Percentiles rank a stretch among this genome's conserved stretches.
These are phyloP conservation scores for Amphicarpaea edgeworthii DNA, from an alignment of 306 rosid species.

Conservation along the genomic window DNA sequence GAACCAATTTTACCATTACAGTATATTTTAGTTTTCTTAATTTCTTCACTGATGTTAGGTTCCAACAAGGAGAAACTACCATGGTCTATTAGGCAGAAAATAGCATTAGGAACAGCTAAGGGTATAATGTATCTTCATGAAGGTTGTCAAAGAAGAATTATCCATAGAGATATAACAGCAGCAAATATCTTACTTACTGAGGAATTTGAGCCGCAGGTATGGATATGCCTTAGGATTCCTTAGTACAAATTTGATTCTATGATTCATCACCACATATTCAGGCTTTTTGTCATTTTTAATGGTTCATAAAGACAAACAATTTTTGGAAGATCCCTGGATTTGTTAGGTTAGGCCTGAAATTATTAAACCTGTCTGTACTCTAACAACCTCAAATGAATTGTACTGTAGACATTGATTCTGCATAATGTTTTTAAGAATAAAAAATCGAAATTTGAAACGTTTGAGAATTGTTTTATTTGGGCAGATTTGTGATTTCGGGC, in stretches of 20 bases:
- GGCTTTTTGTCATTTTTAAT: constrained; percentile 13
- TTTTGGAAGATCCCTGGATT: constrained; percentile 23
- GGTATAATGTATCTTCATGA: constrained; percentile 86
- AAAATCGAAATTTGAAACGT: not conserved
- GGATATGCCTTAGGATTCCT: constrained; percentile 32
- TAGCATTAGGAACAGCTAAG: constrained; percentile 74
- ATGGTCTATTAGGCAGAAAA: constrained; percentile 73
- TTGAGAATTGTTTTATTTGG: not conserved
- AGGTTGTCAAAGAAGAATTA: constrained; percentile 85
- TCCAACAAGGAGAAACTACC: constrained; percentile 68
- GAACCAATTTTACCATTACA: not conserved
- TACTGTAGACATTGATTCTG: not conserved
- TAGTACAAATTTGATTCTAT: not conserved
- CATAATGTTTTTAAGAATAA: not conserved
- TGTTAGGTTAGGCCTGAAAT: constrained; percentile 19
- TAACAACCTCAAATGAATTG: not conserved
- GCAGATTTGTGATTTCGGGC: constrained; percentile 92
- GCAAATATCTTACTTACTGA: constrained; percentile 83
- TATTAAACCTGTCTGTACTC: not conserved
- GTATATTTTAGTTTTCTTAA: not conserved
- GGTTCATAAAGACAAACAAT: constrained; percentile 5
- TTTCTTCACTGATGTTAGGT: constrained; percentile 50
- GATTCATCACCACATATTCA: constrained; percentile 5
- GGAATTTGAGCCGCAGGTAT: constrained; percentile 78
- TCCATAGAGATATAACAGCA: constrained; percentile 90